These are phyloP conservation scores for Panaeolus papilionaceus DNA, from an alignment of 768 basidiomycete genomes.

Conservation along the genomic window DNA sequence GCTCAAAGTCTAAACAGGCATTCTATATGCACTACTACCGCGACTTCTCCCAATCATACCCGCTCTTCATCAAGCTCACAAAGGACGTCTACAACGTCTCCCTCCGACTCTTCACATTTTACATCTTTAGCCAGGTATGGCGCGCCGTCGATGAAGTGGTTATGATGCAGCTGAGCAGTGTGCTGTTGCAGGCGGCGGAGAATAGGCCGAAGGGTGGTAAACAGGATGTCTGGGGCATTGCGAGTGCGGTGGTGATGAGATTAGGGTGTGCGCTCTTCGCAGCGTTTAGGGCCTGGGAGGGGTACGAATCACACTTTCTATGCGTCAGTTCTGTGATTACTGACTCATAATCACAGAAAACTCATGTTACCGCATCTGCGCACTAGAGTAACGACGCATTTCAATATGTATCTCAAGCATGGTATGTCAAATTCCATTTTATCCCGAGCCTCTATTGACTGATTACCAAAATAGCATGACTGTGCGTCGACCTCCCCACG, in stretches of 20 bases:
- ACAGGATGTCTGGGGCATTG: slow-evolving; percentile 25
- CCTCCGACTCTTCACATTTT: slow-evolving; percentile 29
- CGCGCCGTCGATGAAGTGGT: slow-evolving; percentile 31
- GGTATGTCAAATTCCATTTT: slow-evolving; percentile 21
- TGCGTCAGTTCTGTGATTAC: too few relatives aligned
- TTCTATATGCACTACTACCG: slow-evolving; percentile 12
- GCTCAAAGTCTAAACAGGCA: slow-evolving; percentile 15
- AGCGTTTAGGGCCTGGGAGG: slow-evolving; percentile 30
- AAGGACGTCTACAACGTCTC: slow-evolving; percentile 31
- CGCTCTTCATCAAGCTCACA: slow-evolving; percentile 28
- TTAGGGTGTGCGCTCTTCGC: slow-evolving; percentile 27
- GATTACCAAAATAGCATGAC: slow-evolving; percentile 21
- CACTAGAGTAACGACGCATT: slow-evolving; percentile 30
- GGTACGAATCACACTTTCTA: slow-evolving; percentile 22
- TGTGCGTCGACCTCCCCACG: slow-evolving; percentile 31
- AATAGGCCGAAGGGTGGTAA: slow-evolving; percentile 26
- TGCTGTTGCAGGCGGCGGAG: slow-evolving; percentile 21
- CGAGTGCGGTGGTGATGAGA: slow-evolving; percentile 24
- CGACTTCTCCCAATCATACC: slow-evolving; percentile 19
- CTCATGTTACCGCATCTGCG: slow-evolving; percentile 21
- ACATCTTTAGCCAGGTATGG: slow-evolving; percentile 32
- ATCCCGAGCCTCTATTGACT: slow-evolving; percentile 1
- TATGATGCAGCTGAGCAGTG: slow-evolving; percentile 28
- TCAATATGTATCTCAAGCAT: slow-evolving; percentile 34
- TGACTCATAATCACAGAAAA: slow-evolving; percentile 16